Percentiles rank a stretch among this genome's conserved stretches.
Conservation (phyloP, 2,329 filamentous ascomycete genomes). For the Rosellinia necatrix region DNA sequence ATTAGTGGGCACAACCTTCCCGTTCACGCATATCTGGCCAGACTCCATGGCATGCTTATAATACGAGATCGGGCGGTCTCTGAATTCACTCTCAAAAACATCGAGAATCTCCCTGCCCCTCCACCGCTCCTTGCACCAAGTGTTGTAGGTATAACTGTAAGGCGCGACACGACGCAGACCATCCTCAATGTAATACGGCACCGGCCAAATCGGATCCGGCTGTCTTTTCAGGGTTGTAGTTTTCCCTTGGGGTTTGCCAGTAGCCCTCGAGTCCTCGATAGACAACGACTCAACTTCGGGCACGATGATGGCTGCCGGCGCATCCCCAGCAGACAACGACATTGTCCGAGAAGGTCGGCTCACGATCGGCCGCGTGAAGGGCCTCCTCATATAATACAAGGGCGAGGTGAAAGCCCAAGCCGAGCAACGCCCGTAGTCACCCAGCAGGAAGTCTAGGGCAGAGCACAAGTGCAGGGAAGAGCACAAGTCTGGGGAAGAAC, state of each 20-base stretch:
- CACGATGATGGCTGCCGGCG: conserved; percentile 18
- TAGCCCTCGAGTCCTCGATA: conserved; percentile 8
- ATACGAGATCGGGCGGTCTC: conserved; percentile 84
- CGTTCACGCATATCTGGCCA: conserved; percentile 81
- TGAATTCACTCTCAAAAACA: conserved; percentile 89
- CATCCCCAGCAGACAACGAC: conserved; percentile 11
- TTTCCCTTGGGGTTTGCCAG: conserved; percentile 9
- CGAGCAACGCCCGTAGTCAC: neutral
- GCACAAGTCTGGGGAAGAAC: too few species aligned
- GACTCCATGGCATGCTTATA: conserved; percentile 83
- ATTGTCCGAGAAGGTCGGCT: conserved; percentile 15
- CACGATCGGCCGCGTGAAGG: conserved; percentile 27
- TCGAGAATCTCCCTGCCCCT: conserved; percentile 79
- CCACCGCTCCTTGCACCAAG: conserved; percentile 93
- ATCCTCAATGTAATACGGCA: conserved; percentile 82
- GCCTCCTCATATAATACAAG: conserved; percentile 6
- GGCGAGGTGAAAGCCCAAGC: conserved; percentile 8
- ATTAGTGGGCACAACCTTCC: conserved; percentile 67
- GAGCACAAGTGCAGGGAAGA: neutral
- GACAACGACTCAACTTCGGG: conserved; percentile 27
- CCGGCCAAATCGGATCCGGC: conserved; percentile 51
- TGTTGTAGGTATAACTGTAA: conserved; percentile 95
- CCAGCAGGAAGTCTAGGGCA: conserved; percentile 1
- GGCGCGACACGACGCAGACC: conserved; percentile 82
- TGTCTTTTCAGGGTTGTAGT: conserved; percentile 36